These are phyloP conservation scores for Phialophora verrucosa DNA, from an alignment of 2,329 filamentous ascomycete species.

Conservation along the genomic window DNA sequence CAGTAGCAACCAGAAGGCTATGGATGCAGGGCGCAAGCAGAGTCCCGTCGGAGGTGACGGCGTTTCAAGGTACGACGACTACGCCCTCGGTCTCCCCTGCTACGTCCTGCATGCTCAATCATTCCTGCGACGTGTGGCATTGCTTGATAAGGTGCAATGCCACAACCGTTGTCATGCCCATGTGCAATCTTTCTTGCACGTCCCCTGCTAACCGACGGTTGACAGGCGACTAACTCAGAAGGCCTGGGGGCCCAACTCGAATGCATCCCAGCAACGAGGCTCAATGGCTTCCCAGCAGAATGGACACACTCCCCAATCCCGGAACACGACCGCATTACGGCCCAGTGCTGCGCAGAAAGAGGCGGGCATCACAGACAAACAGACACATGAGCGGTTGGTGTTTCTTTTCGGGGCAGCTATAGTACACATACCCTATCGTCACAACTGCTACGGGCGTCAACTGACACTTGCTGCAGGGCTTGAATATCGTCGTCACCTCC, in stretches of 20 bases:
- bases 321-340: constrained; percentile 48
- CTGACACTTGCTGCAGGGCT: constrained; percentile 53
- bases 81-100: constrained; percentile 6
- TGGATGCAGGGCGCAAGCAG: constrained; percentile 38
- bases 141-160: neutral
- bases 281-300: constrained; percentile 58
- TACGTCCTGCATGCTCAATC: constrained; percentile 9
- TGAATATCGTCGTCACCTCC: constrained; percentile 60
- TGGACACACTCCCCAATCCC: constrained; percentile 56
- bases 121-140: neutral
- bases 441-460: neutral
- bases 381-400: constrained; percentile 65
- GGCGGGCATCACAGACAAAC: constrained; percentile 60
- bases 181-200: neutral
- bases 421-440: constrained; percentile 52
- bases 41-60: constrained; percentile 37
- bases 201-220: constrained; percentile 13
- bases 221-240: constrained; percentile 49
- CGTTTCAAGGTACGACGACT: constrained; percentile 30
- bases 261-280: constrained; percentile 65
- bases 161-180: neutral
- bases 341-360: constrained; percentile 49
- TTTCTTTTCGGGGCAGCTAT: constrained; percentile 65
- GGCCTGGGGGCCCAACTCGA: constrained; percentile 66
- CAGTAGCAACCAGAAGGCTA: constrained; percentile 34